A percentile compares a stretch with the other conserved stretches of the same genome.
Evolutionary conservation across 768 basidiomycete genomes (phyloP).

Genomic region (Macrolepiota fuliginosa): DNA sequence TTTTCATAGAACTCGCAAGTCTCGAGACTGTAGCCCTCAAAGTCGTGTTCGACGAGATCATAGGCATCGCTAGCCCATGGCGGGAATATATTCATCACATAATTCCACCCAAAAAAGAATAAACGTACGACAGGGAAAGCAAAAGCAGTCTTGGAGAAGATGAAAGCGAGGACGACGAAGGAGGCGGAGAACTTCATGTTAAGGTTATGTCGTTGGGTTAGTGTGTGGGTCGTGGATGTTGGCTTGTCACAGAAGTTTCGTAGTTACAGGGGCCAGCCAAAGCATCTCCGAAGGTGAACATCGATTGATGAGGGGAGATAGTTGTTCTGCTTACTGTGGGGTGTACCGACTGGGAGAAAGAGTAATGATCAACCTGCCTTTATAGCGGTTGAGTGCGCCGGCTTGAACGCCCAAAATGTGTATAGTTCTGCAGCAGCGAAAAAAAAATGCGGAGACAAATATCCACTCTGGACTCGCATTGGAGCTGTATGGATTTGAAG

Average conservation of each 20-base stretch:
- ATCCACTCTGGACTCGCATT: too few relatives aligned
- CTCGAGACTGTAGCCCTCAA: background rate
- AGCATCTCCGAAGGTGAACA: background rate
- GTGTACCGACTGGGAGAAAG: too few relatives aligned
- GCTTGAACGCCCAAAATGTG: too few relatives aligned
- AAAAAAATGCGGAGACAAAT: too few relatives aligned
- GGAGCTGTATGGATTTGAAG: too few relatives aligned
- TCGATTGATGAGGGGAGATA: too few relatives aligned
- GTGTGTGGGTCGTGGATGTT: background rate
- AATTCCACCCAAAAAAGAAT: background rate
- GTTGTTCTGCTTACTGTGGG: too few relatives aligned
- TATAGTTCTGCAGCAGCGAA: too few relatives aligned
- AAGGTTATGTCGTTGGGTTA: background rate
- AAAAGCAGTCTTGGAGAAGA: background rate
- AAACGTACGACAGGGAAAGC: constrained; percentile 1
- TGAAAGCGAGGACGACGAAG: background rate
- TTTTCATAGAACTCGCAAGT: background rate
- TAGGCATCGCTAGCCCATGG: background rate
- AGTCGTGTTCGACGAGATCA: constrained; percentile 1
- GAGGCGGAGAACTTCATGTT: constrained; percentile 7
- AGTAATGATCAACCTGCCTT: too few relatives aligned
- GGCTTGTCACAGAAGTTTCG: background rate
- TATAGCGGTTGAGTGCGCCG: too few relatives aligned
- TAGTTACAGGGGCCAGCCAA: constrained; percentile 6
- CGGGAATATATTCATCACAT: background rate